Base-by-base conservation (phyloP, 2,329 filamentous ascomycete species). In the Ophiocordyceps sinensis region DNA sequence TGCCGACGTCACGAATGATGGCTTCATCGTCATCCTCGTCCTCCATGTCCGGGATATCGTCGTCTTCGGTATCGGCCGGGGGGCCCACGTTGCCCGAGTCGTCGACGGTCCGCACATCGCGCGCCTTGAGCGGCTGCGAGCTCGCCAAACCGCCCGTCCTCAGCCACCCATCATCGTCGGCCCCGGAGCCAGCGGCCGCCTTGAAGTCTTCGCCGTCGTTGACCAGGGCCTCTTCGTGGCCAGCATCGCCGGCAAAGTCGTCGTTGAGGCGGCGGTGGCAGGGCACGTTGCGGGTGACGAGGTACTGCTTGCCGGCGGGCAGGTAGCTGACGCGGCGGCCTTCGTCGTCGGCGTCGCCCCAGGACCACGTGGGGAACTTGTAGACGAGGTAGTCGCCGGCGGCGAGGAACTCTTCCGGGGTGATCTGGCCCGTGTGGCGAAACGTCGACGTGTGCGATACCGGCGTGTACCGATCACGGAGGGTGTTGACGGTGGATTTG, bases 301-400 rank as follows among this genome's bases (percentile, higher is more conserved):
- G 75, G 56, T 87, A 98, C 71, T 98, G 91, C 67, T 96, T 98
- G 40, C 83, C 85, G 0, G 79, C 65, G 1, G 91, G 91, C 4
- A 98, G 77, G 57, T 94, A 85, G 49, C 70, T 68, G 42, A 85
- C 84, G 47, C 87, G 82, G 60, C 86, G 85, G 46, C 76, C 73
- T 2, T 80, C 75, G n/a, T 79, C 77, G 42, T 89, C 84, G 50
- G 89, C 88, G 53, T 91, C 85, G 49, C 83, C 79, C 91, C 91
- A 98, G 39, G 85, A 83, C 91, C 91, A 98, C 44, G 89, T 94
- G 9, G 89, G 91, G 65, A 98, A 98, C 69, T 95, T 96, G 78
- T 93, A 94, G 56, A 94, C 88, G 31, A 98, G 79, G 61, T 96
- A 98, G 67, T 98, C 91, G 53, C 91, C 91, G 4, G 91, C 91